phyloP scores from a whole-genome alignment of 495 filamentous ascomycete genomes.

The Annulohypoxylon maeteangense region DNA sequence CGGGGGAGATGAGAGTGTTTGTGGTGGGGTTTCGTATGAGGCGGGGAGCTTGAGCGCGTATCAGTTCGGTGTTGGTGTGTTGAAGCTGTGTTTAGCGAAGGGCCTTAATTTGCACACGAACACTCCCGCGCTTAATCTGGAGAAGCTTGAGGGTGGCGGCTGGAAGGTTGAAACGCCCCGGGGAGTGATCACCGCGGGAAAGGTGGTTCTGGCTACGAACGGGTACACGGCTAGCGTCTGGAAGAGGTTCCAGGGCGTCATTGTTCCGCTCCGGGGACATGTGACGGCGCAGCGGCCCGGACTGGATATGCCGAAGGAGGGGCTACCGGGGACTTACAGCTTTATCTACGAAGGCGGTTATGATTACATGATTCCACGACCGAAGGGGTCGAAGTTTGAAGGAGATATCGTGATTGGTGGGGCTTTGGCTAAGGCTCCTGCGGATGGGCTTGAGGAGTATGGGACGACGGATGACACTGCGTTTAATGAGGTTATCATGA shows the following conservation, averaged over 20 bases:
- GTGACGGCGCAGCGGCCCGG: constrained; percentile 71
- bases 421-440: constrained; percentile 62
- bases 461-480: constrained; percentile 69
- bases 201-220: constrained; percentile 76
- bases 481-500: constrained; percentile 64
- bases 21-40: constrained; percentile 66
- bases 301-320: constrained; percentile 51
- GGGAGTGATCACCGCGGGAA: constrained; percentile 62
- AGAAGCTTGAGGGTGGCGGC: constrained; percentile 40
- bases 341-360: constrained; percentile 70
- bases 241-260: constrained; percentile 65
- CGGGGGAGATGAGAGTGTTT: constrained; percentile 49
- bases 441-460: constrained; percentile 61
- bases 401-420: constrained; percentile 79
- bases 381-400: constrained; percentile 53
- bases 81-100: constrained; percentile 61
- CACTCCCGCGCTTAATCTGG: constrained; percentile 63
- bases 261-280: constrained; percentile 76
- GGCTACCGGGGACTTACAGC: constrained; percentile 66
- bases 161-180: constrained; percentile 65
- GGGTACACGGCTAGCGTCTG: constrained; percentile 72
- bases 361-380: constrained; percentile 74
- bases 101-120: constrained; percentile 71
- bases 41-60: constrained; percentile 75
- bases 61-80: constrained; percentile 68